These are phyloP conservation scores for Chlorella sp. DNA, from an alignment of 139 green algal genomes.

Conservation along the genomic window DNA sequence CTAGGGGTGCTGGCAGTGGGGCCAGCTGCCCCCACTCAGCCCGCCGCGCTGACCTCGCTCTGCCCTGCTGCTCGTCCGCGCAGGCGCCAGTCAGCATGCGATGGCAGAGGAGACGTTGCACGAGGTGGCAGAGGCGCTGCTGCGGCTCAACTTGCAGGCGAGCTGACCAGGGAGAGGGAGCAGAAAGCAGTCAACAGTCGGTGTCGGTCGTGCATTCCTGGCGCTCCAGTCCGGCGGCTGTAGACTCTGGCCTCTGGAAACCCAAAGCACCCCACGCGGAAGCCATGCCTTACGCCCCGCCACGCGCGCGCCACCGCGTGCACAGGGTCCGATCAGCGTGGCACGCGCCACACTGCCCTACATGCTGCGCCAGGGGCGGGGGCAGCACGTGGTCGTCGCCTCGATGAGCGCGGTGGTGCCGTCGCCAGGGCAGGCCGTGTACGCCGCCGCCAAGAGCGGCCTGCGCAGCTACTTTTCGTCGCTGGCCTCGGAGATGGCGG, in stretches of 20 bases:
- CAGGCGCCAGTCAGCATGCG: conserved; percentile 70
- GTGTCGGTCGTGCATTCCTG: no score
- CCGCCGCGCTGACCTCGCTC: neutral
- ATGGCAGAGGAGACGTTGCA: conserved; percentile 60
- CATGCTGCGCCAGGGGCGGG: conserved; percentile 53
- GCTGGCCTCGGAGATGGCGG: conserved; percentile 66
- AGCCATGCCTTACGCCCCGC: no score
- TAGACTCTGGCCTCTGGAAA: no score
- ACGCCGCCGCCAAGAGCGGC: conserved; percentile 72
- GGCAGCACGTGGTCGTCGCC: conserved; percentile 72
- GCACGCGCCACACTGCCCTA: conserved; percentile 69
- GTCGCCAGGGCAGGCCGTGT: conserved; percentile 67
- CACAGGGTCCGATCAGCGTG: conserved; percentile 72
- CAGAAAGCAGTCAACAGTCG: no score
- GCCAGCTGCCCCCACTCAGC: no score
- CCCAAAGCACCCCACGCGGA: no score
- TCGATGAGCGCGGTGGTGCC: conserved; percentile 80
- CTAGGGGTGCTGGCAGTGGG: no score
- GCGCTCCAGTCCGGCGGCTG: no score
- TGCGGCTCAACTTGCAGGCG: conserved; percentile 80
- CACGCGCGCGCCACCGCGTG: no score
- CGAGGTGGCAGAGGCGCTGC: conserved; percentile 61
- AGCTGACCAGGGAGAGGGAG: no score
- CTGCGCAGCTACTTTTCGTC: conserved; percentile 78
- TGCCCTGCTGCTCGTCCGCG: neutral